Percentiles rank a stretch among this genome's conserved stretches.
Evolutionary conservation across 1,284 basidiomycete species (phyloP).

Genomic region (Ganoderma leucocontextum): DNA sequence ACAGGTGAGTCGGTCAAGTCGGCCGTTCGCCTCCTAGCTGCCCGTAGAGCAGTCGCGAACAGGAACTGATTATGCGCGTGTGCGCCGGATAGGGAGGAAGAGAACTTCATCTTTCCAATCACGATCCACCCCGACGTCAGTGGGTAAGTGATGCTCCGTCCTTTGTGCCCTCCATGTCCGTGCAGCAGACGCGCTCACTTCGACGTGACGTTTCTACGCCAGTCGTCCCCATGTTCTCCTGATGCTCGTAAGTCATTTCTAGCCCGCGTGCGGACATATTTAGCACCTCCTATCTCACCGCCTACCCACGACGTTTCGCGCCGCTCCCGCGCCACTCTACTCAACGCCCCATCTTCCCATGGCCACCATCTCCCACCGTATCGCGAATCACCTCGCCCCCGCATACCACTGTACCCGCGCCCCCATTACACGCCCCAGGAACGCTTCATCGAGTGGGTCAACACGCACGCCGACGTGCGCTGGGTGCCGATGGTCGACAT

Average conservation of each 20-base stretch:
- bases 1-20: slow-evolving; percentile 47
- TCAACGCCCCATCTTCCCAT: not conserved
- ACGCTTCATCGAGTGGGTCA: slow-evolving; percentile 82
- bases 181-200: not conserved
- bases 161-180: not conserved
- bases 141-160: slow-evolving; percentile 50
- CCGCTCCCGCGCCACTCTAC: not conserved
- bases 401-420: not conserved
- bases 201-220: too few relatives aligned
- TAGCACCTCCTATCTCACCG: not conserved
- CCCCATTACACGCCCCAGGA: slow-evolving; percentile 51
- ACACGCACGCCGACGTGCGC: slow-evolving; percentile 74
- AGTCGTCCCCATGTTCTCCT: slow-evolving; percentile 68
- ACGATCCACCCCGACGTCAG: slow-evolving; percentile 81
- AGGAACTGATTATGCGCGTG: not conserved
- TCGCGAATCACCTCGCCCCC: not conserved
- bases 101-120: slow-evolving; percentile 78
- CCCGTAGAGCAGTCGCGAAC: not conserved
- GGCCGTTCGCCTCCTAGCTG: not conserved
- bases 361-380: not conserved
- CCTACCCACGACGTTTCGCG: not conserved
- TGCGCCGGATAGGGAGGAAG: slow-evolving; percentile 57
- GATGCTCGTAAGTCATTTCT: slow-evolving; percentile 62
- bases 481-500: slow-evolving; percentile 81
- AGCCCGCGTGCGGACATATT: not conserved